These are phyloP conservation scores for Bolboschoenus planiculmis DNA, from an alignment of 176 grass and related monocot species.

Conservation along the genomic window DNA sequence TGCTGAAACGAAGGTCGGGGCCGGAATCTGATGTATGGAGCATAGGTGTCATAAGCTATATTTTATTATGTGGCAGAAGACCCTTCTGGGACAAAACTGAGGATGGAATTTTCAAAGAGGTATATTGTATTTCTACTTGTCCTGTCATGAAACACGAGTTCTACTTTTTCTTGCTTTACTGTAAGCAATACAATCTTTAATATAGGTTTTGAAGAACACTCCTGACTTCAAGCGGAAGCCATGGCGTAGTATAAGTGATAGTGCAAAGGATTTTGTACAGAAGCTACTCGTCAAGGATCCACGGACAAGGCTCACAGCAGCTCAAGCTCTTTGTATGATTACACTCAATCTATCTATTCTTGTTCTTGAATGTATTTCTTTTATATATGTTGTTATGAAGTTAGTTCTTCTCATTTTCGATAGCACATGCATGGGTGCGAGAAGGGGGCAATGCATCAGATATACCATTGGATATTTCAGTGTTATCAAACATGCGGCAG, in stretches of 20 bases:
- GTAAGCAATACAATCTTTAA: neutral
- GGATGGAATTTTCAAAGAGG: conserved; percentile 98
- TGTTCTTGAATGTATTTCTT: neutral
- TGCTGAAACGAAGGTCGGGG: conserved; percentile 73
- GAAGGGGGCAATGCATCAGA: conserved; percentile 87
- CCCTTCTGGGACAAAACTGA: conserved; percentile 99
- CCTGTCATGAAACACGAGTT: neutral
- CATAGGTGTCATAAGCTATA: conserved; percentile 96
- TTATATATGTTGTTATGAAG: conserved; percentile 12
- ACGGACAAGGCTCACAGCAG: conserved; percentile 82
- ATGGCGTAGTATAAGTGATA: conserved; percentile 75
- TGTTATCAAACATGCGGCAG: conserved; percentile 78
- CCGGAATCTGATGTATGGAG: conserved; percentile 95
- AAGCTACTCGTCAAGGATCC: conserved; percentile 97
- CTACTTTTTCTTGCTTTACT: neutral
- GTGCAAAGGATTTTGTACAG: conserved; percentile 97
- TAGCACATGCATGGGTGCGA: conserved; percentile 94
- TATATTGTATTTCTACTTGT: conserved; percentile 14
- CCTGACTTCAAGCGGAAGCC: conserved; percentile 88
- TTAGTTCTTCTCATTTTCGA: conserved; percentile 6
- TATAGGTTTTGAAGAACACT: conserved; percentile 87
- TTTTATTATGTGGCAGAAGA: conserved; percentile 78
- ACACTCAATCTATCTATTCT: neutral
- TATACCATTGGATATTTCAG: conserved; percentile 93
- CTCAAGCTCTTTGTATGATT: conserved; percentile 90